Evolutionary conservation across 2,329 filamentous ascomycete species (phyloP).

Genomic region (Xylaria sp.): DNA sequence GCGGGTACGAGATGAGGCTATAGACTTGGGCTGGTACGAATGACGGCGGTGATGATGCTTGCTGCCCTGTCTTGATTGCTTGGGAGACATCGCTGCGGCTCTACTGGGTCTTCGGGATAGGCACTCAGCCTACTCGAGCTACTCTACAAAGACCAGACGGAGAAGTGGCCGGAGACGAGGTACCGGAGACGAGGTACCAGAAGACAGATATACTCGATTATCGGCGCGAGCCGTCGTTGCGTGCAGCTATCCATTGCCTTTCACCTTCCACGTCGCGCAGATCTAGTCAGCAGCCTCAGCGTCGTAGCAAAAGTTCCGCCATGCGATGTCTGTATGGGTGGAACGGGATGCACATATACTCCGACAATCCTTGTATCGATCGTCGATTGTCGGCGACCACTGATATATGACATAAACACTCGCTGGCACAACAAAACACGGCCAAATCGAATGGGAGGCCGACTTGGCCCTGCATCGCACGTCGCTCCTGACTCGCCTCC

Average conservation of each 20-base stretch:
- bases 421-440: slow-evolving; percentile 22
- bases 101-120: not conserved
- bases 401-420: slow-evolving; percentile 14
- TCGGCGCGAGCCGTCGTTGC: not conserved
- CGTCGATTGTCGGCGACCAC: slow-evolving; percentile 2
- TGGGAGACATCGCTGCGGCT: slow-evolving; percentile 17
- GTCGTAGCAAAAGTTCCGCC: slow-evolving; percentile 8
- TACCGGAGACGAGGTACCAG: not conserved
- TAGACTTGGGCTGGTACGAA: not conserved
- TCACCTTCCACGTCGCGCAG: slow-evolving; percentile 17
- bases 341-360: slow-evolving; percentile 4
- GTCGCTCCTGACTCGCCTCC: slow-evolving; percentile 8
- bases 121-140: not conserved
- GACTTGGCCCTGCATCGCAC: slow-evolving; percentile 19
- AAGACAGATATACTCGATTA: slow-evolving; percentile 9
- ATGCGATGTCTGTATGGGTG: slow-evolving; percentile 14
- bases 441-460: slow-evolving; percentile 15
- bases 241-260: slow-evolving; percentile 1
- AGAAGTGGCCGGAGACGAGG: not conserved
- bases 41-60: slow-evolving; percentile 6
- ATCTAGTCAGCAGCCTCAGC: slow-evolving; percentile 18
- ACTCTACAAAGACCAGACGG: not conserved
- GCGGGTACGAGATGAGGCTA: not conserved
- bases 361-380: slow-evolving; percentile 5
- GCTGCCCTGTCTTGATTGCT: slow-evolving; percentile 5